These are phyloP conservation scores for Zalerion maritima DNA, from an alignment of 495 filamentous ascomycete genomes.

Conservation along the genomic window DNA sequence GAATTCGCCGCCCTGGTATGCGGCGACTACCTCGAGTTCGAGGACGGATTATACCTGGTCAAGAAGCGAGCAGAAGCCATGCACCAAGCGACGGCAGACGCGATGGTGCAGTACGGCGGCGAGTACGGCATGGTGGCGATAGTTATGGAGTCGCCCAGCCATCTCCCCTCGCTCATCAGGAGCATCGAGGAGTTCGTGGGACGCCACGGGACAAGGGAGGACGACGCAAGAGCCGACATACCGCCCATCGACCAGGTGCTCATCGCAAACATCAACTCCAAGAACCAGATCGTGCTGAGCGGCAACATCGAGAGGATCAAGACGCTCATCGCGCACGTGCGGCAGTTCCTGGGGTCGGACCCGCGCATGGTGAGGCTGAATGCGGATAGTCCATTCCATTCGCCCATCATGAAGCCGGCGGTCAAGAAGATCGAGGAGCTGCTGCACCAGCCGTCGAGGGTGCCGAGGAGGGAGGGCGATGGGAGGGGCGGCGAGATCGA, in stretches of 20 bases:
- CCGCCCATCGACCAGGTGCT: slow-evolving; percentile 72
- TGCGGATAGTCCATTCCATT: slow-evolving; percentile 87
- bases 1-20: slow-evolving; percentile 88
- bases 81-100: slow-evolving; percentile 55
- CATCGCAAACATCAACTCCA: slow-evolving; percentile 89
- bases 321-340: slow-evolving; percentile 70
- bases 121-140: slow-evolving; percentile 91
- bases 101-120: slow-evolving; percentile 47
- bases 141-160: slow-evolving; percentile 67
- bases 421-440: slow-evolving; percentile 52
- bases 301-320: slow-evolving; percentile 77
- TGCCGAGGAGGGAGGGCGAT: slow-evolving; percentile 26
- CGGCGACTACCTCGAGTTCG: slow-evolving; percentile 58
- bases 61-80: slow-evolving; percentile 71
- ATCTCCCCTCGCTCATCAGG: slow-evolving; percentile 49
- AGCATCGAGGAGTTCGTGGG: slow-evolving; percentile 72
- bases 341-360: slow-evolving; percentile 88
- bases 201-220: slow-evolving; percentile 46
- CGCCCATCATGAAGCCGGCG: slow-evolving; percentile 80
- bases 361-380: slow-evolving; percentile 77
- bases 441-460: slow-evolving; percentile 36
- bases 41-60: slow-evolving; percentile 65
- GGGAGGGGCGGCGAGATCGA: slow-evolving; percentile 28
- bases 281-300: slow-evolving; percentile 89
- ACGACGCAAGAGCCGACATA: slow-evolving; percentile 46